Evolutionary conservation across 2,329 filamentous ascomycete species (phyloP).

Genomic region (Fusarium nurragi): DNA sequence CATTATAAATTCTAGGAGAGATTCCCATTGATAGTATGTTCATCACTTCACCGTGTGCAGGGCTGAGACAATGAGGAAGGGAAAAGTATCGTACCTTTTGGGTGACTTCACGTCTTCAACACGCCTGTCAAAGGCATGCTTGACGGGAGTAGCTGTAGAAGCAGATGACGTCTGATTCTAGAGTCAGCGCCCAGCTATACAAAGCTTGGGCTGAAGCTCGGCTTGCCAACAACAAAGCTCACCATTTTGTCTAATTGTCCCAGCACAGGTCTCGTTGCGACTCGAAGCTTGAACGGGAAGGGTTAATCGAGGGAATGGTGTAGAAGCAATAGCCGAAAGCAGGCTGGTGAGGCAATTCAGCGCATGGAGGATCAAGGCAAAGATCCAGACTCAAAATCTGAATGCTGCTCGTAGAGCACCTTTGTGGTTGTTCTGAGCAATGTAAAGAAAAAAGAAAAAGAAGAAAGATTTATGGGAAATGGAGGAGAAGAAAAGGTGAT

Average conservation of each 20-base stretch:
- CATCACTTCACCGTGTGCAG: conserved; percentile 68
- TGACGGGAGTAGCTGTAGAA: conserved; percentile 75
- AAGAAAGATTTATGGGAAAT: conserved; percentile 33
- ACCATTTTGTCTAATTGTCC: conserved; percentile 38
- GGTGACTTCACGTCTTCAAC: conserved; percentile 85
- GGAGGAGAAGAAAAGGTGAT: conserved; percentile 42
- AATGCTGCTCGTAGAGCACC: conserved; percentile 13
- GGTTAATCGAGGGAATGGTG: conserved; percentile 13
- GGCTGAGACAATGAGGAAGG: neutral
- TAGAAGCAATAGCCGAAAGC: conserved; percentile 31
- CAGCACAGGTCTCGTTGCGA: conserved; percentile 12
- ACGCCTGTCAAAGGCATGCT: conserved; percentile 80
- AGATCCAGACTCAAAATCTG: conserved; percentile 40
- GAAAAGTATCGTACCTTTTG: conserved; percentile 77
- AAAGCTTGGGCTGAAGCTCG: conserved; percentile 21
- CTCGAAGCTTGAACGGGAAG: conserved; percentile 24
- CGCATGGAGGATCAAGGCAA: conserved; percentile 34
- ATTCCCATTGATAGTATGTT: conserved; percentile 99
- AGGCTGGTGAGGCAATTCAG: conserved; percentile 38
- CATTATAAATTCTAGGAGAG: conserved; percentile 95
- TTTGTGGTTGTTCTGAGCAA: conserved; percentile 16
- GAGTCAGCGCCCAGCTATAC: conserved; percentile 29
- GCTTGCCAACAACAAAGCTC: conserved; percentile 24
- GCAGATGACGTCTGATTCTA: conserved; percentile 71
- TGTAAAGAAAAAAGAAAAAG: conserved; percentile 29